Evolutionary conservation across 2,329 filamentous ascomycete genomes (phyloP).

Genomic region (Calonectria hongkongensis): DNA sequence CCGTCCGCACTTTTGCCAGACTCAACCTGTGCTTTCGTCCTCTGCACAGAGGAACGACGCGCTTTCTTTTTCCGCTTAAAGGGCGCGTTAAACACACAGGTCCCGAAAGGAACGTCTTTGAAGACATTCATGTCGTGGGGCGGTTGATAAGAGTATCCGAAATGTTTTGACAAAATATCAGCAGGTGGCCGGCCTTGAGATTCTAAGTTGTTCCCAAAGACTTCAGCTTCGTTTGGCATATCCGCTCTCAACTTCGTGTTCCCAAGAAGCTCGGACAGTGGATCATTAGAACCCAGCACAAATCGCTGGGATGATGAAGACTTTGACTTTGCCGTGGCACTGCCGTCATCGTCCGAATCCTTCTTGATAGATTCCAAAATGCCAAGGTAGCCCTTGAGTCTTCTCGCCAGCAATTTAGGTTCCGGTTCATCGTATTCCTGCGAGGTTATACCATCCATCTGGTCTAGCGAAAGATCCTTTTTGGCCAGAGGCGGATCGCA

Average conservation of each 20-base stretch:
- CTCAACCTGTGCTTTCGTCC: too few species aligned
- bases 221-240: too few species aligned
- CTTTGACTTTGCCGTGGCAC: neutral
- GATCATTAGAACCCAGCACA: neutral
- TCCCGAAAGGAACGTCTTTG: neutral
- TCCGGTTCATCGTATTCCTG: neutral
- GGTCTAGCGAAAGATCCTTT: neutral
- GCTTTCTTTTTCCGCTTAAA: too few species aligned
- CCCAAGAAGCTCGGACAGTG: neutral
- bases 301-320: neutral
- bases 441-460: neutral
- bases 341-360: neutral
- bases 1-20: too few species aligned
- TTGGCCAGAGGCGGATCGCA: neutral
- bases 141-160: neutral
- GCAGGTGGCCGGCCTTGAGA: too few species aligned
- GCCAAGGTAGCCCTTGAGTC: neutral
- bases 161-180: neutral
- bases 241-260: neutral
- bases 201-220: too few species aligned
- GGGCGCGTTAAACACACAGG: too few species aligned
- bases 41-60: too few species aligned
- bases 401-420: neutral
- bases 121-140: neutral
- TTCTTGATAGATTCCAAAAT: neutral